Evolutionary conservation across 2,329 filamentous ascomycete genomes (phyloP).

Genomic region (Diaporthe nobilis): DNA sequence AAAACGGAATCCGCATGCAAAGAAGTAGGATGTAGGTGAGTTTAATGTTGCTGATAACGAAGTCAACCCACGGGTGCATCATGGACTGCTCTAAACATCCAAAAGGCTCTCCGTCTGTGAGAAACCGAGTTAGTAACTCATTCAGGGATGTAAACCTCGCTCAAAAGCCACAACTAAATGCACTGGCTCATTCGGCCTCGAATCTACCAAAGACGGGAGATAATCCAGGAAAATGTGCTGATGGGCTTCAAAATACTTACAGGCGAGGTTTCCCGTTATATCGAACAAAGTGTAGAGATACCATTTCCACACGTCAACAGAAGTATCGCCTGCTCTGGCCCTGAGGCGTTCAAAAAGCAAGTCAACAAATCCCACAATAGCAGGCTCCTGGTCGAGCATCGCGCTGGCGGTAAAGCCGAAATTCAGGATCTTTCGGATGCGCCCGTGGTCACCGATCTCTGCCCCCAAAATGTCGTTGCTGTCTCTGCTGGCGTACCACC

Average conservation of each 20-base stretch:
- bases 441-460: constrained; percentile 16
- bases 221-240: neutral
- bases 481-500: constrained; percentile 15
- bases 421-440: constrained; percentile 21
- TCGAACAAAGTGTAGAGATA: constrained; percentile 49
- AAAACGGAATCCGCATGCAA: constrained; percentile 22
- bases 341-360: constrained; percentile 45
- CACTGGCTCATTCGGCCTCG: neutral
- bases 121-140: neutral
- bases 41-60: constrained; percentile 23
- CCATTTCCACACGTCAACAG: constrained; percentile 47
- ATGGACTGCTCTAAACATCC: constrained; percentile 22
- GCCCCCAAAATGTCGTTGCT: constrained; percentile 26
- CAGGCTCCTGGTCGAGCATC: constrained; percentile 31
- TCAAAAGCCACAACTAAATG: neutral
- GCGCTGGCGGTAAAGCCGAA: constrained; percentile 20
- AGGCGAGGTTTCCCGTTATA: constrained; percentile 31
- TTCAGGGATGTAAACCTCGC: neutral
- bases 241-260: neutral
- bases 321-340: constrained; percentile 43
- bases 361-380: constrained; percentile 23
- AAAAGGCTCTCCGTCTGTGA: constrained; percentile 26
- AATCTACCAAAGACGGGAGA: neutral
- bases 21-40: constrained; percentile 26
- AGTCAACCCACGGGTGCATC: constrained; percentile 19